These are phyloP conservation scores for Alternaria gaisen DNA, from an alignment of 2,329 filamentous ascomycete genomes.

Conservation along the genomic window DNA sequence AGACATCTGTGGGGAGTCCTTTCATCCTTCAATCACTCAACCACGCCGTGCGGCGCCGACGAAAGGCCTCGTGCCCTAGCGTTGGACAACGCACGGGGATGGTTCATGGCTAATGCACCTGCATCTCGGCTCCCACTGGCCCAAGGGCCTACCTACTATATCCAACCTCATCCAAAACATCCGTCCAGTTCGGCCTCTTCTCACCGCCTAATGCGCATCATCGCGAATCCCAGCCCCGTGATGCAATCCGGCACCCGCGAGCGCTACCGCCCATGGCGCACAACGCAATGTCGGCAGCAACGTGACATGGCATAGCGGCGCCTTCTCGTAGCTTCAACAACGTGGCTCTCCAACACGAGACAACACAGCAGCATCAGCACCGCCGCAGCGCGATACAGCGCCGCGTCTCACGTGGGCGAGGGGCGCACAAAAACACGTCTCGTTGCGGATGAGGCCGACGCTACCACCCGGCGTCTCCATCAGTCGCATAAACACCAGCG, in stretches of 20 bases:
- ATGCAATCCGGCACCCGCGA: constrained; percentile 28
- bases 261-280: constrained; percentile 21
- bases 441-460: constrained; percentile 45
- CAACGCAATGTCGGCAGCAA: constrained; percentile 11
- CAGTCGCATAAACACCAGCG: constrained; percentile 28
- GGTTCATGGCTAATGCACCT: constrained; percentile 50
- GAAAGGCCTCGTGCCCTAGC: constrained; percentile 33
- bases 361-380: constrained; percentile 35
- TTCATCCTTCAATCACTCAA: constrained; percentile 23
- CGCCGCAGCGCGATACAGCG: constrained; percentile 23
- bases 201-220: constrained; percentile 51
- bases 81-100: constrained; percentile 46
- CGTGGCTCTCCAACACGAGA: constrained; percentile 44
- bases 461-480: constrained; percentile 34
- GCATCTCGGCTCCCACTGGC: constrained; percentile 41
- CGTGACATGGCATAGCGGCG: constrained; percentile 24
- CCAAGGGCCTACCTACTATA: constrained; percentile 33
- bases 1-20: constrained; percentile 32
- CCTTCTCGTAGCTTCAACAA: constrained; percentile 30
- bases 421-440: constrained; percentile 11
- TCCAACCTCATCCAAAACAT: constrained; percentile 38
- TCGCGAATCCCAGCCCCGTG: constrained; percentile 34
- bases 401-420: constrained; percentile 41
- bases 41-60: constrained; percentile 26
- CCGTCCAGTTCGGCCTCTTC: constrained; percentile 36